Base-by-base conservation (phyloP, 1,139 yeast genomes). In the Pichia cactophila region DNA sequence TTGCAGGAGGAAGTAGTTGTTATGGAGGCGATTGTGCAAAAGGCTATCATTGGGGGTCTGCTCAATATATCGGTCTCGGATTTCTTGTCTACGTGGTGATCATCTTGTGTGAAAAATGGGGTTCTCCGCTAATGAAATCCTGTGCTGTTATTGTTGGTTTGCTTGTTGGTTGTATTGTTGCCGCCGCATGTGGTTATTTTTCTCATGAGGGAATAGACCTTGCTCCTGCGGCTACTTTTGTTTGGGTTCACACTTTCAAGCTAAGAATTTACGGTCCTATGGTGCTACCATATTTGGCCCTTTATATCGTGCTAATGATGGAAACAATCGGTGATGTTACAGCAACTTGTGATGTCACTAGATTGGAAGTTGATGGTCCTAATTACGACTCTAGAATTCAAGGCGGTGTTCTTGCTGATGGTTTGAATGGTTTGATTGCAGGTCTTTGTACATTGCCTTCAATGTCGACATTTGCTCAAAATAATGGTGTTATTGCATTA, bases 251-350 rank as follows among this genome's bases (percentile, higher is more conserved):
- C 54, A 87, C 96, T 11, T 88, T 88, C 72, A 79, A 75, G 56
- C 73, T 88, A 50, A 66, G 71, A 41, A 77, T 88, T 9, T 86
- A 88, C 60, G 96, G 87, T 2, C 96, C 96, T 1, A 78, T 83
- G 7, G 88, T 88, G 17, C 70, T 88, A 47, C 96, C 96, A 16
- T 78, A 86, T 70, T 68, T 88, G 54, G 92, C 95, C 1, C 86
- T 87, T 48, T 88, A 82, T 63, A 72, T 86, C 29, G 87, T 83
- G 40, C 69, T 86, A 59, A 83, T 86, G 78, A 86, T 87, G 87
- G 96, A 88, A 70, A 84, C 95, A 45, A 86, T 88, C 61, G 96
- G 96, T 64, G 96, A 88, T 65, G 81, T 88, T 58, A 87, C 96
- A 39, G 96, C 96, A 28, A 86, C 96, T 33, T 81, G 87, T 50